Evolutionary conservation across 331 rosid genomes (phyloP), one percentile per base, ranked within the genome.

Genomic region (Erythrophleum ivorense): DNA sequence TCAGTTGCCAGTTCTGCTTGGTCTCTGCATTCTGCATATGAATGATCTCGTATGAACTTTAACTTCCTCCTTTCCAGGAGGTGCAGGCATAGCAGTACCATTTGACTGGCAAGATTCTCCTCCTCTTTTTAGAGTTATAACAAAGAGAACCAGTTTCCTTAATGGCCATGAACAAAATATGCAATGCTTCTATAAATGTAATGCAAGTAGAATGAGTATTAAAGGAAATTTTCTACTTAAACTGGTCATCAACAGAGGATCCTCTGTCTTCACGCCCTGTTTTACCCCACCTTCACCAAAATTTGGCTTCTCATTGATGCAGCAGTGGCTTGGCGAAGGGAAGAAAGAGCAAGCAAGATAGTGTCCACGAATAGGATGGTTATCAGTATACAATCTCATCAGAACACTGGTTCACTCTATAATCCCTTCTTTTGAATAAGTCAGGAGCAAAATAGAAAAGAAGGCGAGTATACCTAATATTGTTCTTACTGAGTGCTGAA

Each of bases 181-280:
- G 33, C 57, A 3, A 76, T 46, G 40, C 40, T 2, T 4, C 40
- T 36, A 4, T 24, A 0, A 36, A 36, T 36, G 40, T 36, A 36
- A 36, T 36, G 66, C 6, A 11, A 59, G 31, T 60, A 70, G 36
- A 82, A 15, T 19, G 76, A 36, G 12, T 43, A 45, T 10, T 14
- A 38, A 29, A 58, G 7, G 43, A 80, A 45, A 6, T 38, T 77
- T 52, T 6, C 53, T 14, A 19, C 34, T 68, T 71, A 78, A 71
- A 52, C 63, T 16, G 64, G 29, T 36, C 48, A 40, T 12, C 43
- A 71, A 9, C 9, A 63, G 57, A 62, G 74, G 11, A 5, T 72
- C 34, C 36, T 43, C 48, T 43, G 48, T 43, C 9, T 43, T 43
- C 40, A 36, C 1, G 40, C 5, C 40, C 3, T 36, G 4, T 36